Evolutionary conservation across 2,329 filamentous ascomycete species (phyloP), one percentile per base, ranked within the genome.

Genomic region (Exutisphaerella laricina): DNA sequence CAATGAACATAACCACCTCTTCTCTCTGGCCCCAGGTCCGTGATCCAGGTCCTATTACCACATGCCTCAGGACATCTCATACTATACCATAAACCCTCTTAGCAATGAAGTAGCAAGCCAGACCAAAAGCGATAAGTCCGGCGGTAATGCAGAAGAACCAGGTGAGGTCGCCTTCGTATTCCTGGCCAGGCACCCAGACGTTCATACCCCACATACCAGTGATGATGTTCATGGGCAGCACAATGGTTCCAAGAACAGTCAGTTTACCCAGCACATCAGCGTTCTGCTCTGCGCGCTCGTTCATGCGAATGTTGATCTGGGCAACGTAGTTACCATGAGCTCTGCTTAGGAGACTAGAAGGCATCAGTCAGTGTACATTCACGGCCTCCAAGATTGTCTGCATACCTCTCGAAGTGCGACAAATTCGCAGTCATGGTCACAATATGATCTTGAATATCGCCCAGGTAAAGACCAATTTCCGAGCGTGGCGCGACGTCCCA

Each of bases 181-280:
- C 84, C 65, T 97, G 90, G 1, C 92, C 92, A 0, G 92, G 92
- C 0, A 98, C 92, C 73, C 59, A 62, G 18, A 63, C 62, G 72
- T 98, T 98, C 90, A 97, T 97, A 39, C 90, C 92, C 89, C 90
- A 98, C 58, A 97, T 80, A 55, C 92, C 92, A 2, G 92, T 97
- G 58, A 98, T 90, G 62, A 98, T 94, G 64, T 98, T 98, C 89
- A 98, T 95, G 8, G 92, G 92, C 43, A 98, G 72, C 3, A 98
- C 90, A 55, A 98, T 97, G 4, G 92, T 98, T 52, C 92, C 92
- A 1, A 98, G 74, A 1, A 98, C 92, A 0, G 92, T 97, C 47
- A 98, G 77, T 66, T 92, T 95, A 51, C 89, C 89, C 9, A 98
- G 77, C 1, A 96, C 88, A 62, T 98, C 90, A 29, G 88, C 88